Evolutionary conservation across 345 rosid species (phyloP).

Genomic region (Melastoma malabathricum): DNA sequence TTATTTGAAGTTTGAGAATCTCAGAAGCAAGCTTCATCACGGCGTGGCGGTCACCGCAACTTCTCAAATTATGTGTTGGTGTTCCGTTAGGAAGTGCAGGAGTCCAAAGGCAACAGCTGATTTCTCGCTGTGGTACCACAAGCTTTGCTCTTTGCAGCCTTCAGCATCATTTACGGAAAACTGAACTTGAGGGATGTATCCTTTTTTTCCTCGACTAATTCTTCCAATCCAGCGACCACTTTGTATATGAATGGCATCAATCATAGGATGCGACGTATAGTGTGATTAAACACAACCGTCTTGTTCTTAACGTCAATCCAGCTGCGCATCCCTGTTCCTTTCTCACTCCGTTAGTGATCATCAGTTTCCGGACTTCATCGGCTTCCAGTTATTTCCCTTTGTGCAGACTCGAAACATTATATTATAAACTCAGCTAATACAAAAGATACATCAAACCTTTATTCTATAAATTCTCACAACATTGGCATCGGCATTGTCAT

Average conservation of each 20-base stretch:
- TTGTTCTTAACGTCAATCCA: conserved; percentile 22
- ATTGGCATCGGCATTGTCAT: too few relatives aligned
- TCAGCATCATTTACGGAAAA: conserved; percentile 14
- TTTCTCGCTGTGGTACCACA: conserved; percentile 38
- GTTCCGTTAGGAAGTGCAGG: conserved; percentile 19
- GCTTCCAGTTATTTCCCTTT: conserved; percentile 23
- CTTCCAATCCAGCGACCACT: conserved; percentile 18
- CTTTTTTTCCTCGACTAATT: conserved; percentile 20
- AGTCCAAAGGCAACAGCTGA: conserved; percentile 28
- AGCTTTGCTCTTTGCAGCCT: conserved; percentile 17
- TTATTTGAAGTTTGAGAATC: conserved; percentile 19
- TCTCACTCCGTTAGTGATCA: conserved; percentile 21
- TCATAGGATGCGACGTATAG: conserved; percentile 22
- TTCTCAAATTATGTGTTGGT: conserved; percentile 27
- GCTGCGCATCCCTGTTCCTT: conserved; percentile 37
- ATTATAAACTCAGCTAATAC: too few relatives aligned
- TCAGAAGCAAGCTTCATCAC: conserved; percentile 32
- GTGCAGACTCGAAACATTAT: conserved; percentile 1
- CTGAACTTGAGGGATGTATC: conserved; percentile 16
- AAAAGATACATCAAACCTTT: too few relatives aligned
- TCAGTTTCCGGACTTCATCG: conserved; percentile 28
- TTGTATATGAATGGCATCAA: conserved; percentile 19
- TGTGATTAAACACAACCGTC: conserved; percentile 23
- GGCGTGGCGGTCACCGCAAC: conserved; percentile 26
- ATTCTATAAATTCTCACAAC: too few relatives aligned